Percentiles rank a stretch among this genome's conserved stretches.
Conservation (phyloP, 768 basidiomycete genomes). For the Podaxis sp. region DNA sequence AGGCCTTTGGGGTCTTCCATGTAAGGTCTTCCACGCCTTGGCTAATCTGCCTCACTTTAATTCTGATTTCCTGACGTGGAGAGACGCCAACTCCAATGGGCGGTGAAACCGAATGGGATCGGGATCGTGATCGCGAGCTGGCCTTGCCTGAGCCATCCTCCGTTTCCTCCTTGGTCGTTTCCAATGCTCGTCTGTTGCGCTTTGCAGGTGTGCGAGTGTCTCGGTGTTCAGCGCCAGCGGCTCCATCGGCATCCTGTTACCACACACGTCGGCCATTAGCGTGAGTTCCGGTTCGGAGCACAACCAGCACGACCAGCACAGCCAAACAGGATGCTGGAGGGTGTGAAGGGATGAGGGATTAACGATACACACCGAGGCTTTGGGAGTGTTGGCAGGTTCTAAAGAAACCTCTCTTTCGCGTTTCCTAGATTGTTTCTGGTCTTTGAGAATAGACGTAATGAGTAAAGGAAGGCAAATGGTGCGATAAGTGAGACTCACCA, state of each 20-base stretch:
- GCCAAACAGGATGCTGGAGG: constrained; percentile 14
- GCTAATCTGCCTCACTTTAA: constrained; percentile 71
- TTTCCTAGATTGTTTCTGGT: constrained; percentile 58
- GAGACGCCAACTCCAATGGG: constrained; percentile 48
- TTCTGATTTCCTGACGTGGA: constrained; percentile 77
- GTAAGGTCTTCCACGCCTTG: constrained; percentile 77
- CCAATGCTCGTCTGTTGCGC: constrained; percentile 69
- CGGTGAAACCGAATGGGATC: constrained; percentile 44
- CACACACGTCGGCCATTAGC: constrained; percentile 15
- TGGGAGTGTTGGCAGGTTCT: constrained; percentile 60
- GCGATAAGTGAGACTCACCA: constrained; percentile 15
- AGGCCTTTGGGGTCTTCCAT: constrained; percentile 55
- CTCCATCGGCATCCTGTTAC: constrained; percentile 41
- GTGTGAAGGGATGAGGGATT: neutral
- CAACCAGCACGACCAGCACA: constrained; percentile 8
- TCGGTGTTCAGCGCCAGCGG: constrained; percentile 39
- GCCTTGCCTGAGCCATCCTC: constrained; percentile 33
- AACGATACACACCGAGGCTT: constrained; percentile 36
- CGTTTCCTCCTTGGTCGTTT: constrained; percentile 64
- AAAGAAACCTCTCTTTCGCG: constrained; percentile 77
- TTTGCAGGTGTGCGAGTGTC: constrained; percentile 67
- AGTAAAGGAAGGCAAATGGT: constrained; percentile 13
- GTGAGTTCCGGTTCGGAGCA: constrained; percentile 13
- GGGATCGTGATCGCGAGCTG: constrained; percentile 42
- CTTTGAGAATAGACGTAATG: constrained; percentile 29